Conservation (phyloP, 2,329 filamentous ascomycete species). For the Penicillium psychrosexuale region DNA sequence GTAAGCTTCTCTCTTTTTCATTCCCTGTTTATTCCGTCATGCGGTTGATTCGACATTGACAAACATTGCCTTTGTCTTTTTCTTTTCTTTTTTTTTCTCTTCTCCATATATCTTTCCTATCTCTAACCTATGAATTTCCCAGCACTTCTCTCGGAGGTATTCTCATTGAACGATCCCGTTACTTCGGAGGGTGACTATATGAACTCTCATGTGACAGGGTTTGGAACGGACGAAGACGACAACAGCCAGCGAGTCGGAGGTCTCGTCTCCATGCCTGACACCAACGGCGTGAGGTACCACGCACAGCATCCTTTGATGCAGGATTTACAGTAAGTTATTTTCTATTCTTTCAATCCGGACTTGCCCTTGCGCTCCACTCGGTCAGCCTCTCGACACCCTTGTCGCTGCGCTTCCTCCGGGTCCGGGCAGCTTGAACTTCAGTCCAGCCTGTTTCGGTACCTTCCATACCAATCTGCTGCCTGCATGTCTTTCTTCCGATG, state of each 20-base stretch:
- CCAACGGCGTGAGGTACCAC: slow-evolving; percentile 52
- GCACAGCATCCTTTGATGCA: slow-evolving; percentile 50
- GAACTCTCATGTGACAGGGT: slow-evolving; percentile 34
- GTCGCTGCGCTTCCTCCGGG: slow-evolving; percentile 30
- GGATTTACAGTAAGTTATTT: slow-evolving; percentile 55
- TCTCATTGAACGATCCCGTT: slow-evolving; percentile 40
- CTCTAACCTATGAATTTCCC: slow-evolving; percentile 11
- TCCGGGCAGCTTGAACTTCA: slow-evolving; percentile 33
- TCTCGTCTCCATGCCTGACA: slow-evolving; percentile 47
- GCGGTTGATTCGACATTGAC: slow-evolving; percentile 6
- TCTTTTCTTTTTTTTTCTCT: slow-evolving; percentile 13
- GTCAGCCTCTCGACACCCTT: slow-evolving; percentile 30
- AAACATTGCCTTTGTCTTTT: not conserved
- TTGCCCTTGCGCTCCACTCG: slow-evolving; percentile 32
- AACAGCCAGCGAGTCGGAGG: slow-evolving; percentile 51
- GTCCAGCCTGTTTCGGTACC: slow-evolving; percentile 27
- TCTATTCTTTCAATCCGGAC: slow-evolving; percentile 38
- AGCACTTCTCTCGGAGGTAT: slow-evolving; percentile 36
- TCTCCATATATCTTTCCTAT: slow-evolving; percentile 8
- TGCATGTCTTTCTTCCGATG: slow-evolving; percentile 31
- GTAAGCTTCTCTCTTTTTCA: slow-evolving; percentile 14
- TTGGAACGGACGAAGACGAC: slow-evolving; percentile 45
- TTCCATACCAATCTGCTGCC: slow-evolving; percentile 27
- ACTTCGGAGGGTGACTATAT: slow-evolving; percentile 42
- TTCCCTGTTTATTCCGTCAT: slow-evolving; percentile 6